Conservation (phyloP, 2,329 filamentous ascomycete genomes). For the Juglanconis sp. region DNA sequence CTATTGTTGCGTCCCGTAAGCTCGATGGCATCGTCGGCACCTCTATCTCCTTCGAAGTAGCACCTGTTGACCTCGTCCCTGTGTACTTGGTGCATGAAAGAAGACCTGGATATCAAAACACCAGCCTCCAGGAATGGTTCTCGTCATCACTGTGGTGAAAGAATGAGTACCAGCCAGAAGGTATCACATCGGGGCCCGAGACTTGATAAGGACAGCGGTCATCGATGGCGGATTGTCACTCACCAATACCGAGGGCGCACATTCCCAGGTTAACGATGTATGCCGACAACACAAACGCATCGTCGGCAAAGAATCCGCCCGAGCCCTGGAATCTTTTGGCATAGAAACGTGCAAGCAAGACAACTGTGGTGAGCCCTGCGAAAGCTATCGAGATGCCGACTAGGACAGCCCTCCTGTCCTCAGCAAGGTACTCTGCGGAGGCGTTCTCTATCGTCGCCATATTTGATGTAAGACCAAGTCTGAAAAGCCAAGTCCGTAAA, state of each 20-base stretch:
- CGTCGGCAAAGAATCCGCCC: constrained; percentile 18
- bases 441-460: background rate
- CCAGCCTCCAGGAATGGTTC: constrained; percentile 34
- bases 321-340: constrained; percentile 18
- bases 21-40: constrained; percentile 10
- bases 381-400: constrained; percentile 23
- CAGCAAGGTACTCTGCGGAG: background rate
- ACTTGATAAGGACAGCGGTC: no score
- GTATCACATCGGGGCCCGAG: no score
- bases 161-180: background rate
- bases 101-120: constrained; percentile 31
- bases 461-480: background rate
- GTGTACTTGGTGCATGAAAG: constrained; percentile 22
- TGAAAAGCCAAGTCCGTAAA: background rate
- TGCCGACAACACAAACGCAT: constrained; percentile 19
- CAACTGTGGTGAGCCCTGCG: constrained; percentile 17
- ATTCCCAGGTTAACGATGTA: constrained; percentile 22
- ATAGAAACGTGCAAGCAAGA: constrained; percentile 19
- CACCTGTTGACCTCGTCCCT: background rate
- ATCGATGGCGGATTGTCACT: background rate
- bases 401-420: constrained; percentile 6
- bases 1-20: constrained; percentile 4
- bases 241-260: constrained; percentile 22
- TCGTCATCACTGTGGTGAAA: constrained; percentile 21
- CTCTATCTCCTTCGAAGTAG: constrained; percentile 5